Conservation (phyloP, 306 rosid genomes). For the Geum urbanum region DNA sequence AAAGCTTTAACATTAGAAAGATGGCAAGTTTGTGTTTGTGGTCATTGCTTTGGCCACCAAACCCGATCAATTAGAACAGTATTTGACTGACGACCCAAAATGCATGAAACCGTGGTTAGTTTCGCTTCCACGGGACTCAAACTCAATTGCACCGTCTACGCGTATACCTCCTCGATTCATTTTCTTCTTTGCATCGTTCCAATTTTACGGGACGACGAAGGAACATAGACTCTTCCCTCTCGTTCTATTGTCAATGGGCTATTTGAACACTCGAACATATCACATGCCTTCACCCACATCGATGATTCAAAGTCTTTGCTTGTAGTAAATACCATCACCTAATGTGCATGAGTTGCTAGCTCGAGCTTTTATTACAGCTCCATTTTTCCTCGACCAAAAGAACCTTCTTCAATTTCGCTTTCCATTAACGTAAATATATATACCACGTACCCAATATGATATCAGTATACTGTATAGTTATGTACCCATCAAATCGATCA, state of each 20-base stretch:
- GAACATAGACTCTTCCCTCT: background rate
- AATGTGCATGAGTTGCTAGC: background rate
- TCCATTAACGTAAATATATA: background rate
- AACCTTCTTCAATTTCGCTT: background rate
- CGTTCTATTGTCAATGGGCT: background rate
- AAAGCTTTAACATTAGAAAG: background rate
- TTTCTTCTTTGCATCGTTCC: too few relatives aligned
- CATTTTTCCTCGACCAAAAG: background rate
- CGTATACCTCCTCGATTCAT: too few relatives aligned
- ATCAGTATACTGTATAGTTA: background rate
- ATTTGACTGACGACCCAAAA: background rate
- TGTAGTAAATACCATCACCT: background rate
- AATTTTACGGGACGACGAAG: too few relatives aligned
- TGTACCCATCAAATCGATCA: background rate
- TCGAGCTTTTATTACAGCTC: slow-evolving; percentile 1
- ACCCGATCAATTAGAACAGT: background rate
- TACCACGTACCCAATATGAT: background rate
- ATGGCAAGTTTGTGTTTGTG: background rate
- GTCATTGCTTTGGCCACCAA: slow-evolving; percentile 4
- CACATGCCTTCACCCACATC: background rate
- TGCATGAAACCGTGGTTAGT: background rate
- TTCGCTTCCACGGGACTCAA: background rate
- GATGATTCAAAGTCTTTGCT: background rate
- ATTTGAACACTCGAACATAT: background rate
- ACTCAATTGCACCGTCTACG: background rate